phyloP scores from a whole-genome alignment of 2,329 filamentous ascomycete genomes.

The Westerdykella ornata region DNA sequence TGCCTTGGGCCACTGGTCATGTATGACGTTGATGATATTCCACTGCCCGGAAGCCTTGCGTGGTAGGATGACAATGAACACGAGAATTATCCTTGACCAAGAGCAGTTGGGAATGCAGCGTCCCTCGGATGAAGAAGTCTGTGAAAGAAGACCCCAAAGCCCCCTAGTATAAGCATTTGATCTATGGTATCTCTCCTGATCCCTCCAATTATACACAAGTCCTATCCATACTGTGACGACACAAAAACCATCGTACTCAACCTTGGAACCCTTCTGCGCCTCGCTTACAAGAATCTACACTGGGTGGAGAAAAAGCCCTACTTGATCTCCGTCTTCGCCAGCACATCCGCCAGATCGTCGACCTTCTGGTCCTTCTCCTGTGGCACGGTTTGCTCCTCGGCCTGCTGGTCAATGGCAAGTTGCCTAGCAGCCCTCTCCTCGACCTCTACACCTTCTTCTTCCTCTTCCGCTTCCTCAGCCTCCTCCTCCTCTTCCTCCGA shows the following conservation, averaged over 20 bases:
- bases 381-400: constrained; percentile 66
- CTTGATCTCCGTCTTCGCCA: constrained; percentile 60
- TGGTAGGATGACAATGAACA: too few species aligned
- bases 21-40: too few species aligned
- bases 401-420: constrained; percentile 62
- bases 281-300: too few species aligned
- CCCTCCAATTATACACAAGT: constrained; percentile 1
- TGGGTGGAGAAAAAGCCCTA: constrained; percentile 5
- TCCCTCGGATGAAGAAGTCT: too few species aligned
- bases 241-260: background rate
- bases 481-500: constrained; percentile 66
- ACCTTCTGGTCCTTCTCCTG: constrained; percentile 69
- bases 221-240: background rate
- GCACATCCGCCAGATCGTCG: constrained; percentile 67
- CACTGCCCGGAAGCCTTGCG: too few species aligned
- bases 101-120: too few species aligned
- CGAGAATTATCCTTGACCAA: too few species aligned
- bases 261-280: background rate
- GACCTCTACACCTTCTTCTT: constrained; percentile 54
- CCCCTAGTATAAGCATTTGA: background rate
- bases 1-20: too few species aligned
- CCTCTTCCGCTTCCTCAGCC: constrained; percentile 59
- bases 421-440: constrained; percentile 43
- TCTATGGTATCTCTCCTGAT: constrained; percentile 9
- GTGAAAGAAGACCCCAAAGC: too few species aligned